phyloP scores from a whole-genome alignment of 768 basidiomycete genomes.

The Suillus variegatus region DNA sequence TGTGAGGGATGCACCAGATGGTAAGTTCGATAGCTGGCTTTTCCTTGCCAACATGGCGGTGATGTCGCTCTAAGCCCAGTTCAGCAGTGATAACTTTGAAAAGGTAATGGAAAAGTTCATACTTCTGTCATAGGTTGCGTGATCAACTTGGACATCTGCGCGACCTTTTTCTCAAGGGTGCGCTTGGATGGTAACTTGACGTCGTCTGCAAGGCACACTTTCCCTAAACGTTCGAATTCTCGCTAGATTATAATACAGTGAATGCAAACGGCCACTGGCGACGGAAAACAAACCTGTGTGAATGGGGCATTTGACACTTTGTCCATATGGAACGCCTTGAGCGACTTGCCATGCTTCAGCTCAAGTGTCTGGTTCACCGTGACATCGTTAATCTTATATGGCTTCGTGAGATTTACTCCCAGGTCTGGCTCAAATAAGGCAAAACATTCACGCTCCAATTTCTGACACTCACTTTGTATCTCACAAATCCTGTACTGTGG shows the following conservation, averaged over 20 bases:
- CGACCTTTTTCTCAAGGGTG: conserved; percentile 63
- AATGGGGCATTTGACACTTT: conserved; percentile 80
- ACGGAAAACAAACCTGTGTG: conserved; percentile 48
- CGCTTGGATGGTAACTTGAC: conserved; percentile 69
- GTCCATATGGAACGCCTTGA: conserved; percentile 72
- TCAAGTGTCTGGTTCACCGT: conserved; percentile 66
- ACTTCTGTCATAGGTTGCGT: conserved; percentile 82
- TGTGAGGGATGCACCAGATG: conserved; percentile 34
- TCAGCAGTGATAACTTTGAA: conserved; percentile 13
- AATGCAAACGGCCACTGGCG: conserved; percentile 5
- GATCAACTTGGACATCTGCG: conserved; percentile 58
- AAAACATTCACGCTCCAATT: conserved; percentile 8
- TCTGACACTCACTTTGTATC: conserved; percentile 61
- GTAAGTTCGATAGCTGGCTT: conserved; percentile 41
- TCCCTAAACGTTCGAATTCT: conserved; percentile 68
- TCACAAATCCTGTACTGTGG: conserved; percentile 84
- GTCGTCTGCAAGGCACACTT: conserved; percentile 48
- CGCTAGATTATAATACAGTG: conserved; percentile 43
- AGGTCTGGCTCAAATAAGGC: conserved; percentile 43
- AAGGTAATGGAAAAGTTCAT: conserved; percentile 11
- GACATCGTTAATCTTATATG: conserved; percentile 72
- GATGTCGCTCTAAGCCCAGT: conserved; percentile 67
- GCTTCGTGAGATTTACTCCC: conserved; percentile 52
- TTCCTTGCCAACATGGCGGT: conserved; percentile 76
- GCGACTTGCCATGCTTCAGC: conserved; percentile 74